Percentiles rank a stretch among this genome's conserved stretches.
Conservation (phyloP, 352 stramenopile species). For the Phytophthora foliorum region DNA sequence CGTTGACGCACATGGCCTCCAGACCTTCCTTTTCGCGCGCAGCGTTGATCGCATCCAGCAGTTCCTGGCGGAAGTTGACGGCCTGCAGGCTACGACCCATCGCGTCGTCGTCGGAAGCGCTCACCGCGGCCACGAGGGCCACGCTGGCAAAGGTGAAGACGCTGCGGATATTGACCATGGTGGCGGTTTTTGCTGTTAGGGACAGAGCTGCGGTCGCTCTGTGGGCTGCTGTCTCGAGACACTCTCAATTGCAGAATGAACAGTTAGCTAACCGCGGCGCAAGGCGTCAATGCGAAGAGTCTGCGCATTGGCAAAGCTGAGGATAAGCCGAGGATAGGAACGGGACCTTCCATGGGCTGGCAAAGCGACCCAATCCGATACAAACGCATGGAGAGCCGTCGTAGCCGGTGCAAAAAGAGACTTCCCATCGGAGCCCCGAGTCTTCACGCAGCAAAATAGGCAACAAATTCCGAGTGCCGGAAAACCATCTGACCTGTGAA, state of each 20-base stretch:
- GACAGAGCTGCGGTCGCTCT: constrained; percentile 33
- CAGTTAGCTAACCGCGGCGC: constrained; percentile 25
- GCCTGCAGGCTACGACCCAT: constrained; percentile 38
- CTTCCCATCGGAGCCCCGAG: constrained; percentile 24
- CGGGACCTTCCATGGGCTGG: constrained; percentile 24
- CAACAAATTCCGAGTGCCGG: constrained; percentile 21
- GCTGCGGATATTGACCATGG: constrained; percentile 29
- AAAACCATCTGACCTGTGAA: constrained; percentile 20
- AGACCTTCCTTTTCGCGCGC: constrained; percentile 47
- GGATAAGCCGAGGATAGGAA: constrained; percentile 43
- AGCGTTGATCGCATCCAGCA: constrained; percentile 48
- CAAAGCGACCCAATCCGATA: constrained; percentile 28
- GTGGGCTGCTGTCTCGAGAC: constrained; percentile 19
- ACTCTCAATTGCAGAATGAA: constrained; percentile 38
- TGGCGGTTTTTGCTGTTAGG: constrained; percentile 17
- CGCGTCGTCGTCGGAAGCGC: constrained; percentile 15
- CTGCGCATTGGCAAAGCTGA: constrained; percentile 33
- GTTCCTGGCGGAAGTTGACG: constrained; percentile 55
- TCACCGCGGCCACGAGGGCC: constrained; percentile 26
- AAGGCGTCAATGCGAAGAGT: constrained; percentile 10
- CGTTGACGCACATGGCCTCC: constrained; percentile 52
- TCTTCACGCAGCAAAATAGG: constrained; percentile 15
- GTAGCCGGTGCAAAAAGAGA: constrained; percentile 32
- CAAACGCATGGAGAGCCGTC: constrained; percentile 33
- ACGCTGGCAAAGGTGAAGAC: constrained; percentile 19